Evolutionary conservation across 2,329 filamentous ascomycete genomes (phyloP).

Genomic region (Colletotrichum cordylinicola): DNA sequence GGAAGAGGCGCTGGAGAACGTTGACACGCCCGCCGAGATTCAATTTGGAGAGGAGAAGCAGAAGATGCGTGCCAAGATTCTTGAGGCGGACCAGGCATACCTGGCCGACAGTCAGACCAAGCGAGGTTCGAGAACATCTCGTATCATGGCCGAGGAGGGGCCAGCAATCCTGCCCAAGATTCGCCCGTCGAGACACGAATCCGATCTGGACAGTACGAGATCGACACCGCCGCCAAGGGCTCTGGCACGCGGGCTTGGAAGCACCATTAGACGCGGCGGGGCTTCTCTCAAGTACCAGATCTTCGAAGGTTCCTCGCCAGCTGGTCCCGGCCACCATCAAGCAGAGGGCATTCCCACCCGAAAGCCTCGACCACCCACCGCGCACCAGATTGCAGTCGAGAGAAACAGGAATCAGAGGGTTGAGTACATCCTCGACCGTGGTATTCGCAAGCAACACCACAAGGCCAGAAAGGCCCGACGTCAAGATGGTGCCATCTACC

Average conservation of each 20-base stretch:
- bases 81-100: constrained; percentile 76
- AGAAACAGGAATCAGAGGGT: constrained; percentile 79
- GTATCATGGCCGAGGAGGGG: constrained; percentile 54
- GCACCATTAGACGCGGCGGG: constrained; percentile 41
- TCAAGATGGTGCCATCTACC: constrained; percentile 69
- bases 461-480: constrained; percentile 66
- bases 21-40: constrained; percentile 73
- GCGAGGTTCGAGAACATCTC: constrained; percentile 50
- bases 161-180: constrained; percentile 68
- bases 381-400: constrained; percentile 83
- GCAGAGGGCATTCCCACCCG: constrained; percentile 62
- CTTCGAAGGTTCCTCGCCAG: constrained; percentile 66
- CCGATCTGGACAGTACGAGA: constrained; percentile 49
- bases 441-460: constrained; percentile 71
- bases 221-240: constrained; percentile 47
- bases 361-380: constrained; percentile 77
- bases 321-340: constrained; percentile 54
- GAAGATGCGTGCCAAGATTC: constrained; percentile 75
- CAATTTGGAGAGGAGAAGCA: constrained; percentile 77
- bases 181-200: constrained; percentile 65
- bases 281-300: constrained; percentile 64
- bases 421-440: constrained; percentile 82
- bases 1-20: constrained; percentile 72
- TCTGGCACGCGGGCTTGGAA: constrained; percentile 29
- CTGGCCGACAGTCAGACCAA: constrained; percentile 67